phyloP scores from a whole-genome alignment of 169 alveolate genomes.

The Theileria annulata region DNA sequence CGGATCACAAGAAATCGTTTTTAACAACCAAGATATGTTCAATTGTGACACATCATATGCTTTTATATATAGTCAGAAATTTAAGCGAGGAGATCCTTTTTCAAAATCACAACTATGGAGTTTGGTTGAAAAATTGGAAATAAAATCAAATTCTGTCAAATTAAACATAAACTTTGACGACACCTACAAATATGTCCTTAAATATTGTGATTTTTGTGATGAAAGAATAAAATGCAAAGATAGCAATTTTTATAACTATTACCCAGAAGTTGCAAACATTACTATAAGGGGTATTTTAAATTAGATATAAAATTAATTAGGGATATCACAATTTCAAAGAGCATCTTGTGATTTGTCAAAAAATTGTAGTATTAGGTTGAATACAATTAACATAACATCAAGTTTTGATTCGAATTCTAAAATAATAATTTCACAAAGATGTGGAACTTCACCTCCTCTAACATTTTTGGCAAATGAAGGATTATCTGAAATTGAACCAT shows the following conservation, averaged over 20 bases:
- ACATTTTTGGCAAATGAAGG: not conserved
- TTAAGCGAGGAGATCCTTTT: not conserved
- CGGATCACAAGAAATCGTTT: not conserved
- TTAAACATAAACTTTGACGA: not conserved
- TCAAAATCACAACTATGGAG: not conserved
- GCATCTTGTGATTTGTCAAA: conserved; percentile 5
- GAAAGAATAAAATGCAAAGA: conserved; percentile 5
- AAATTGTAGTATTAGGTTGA: not conserved
- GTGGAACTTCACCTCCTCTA: conserved; percentile 1
- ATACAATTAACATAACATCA: not conserved
- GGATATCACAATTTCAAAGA: not conserved
- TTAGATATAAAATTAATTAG: not conserved
- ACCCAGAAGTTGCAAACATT: conserved; percentile 3
- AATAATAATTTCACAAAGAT: not conserved
- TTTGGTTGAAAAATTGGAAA: not conserved
- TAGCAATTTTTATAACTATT: not conserved
- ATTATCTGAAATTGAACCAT: not conserved
- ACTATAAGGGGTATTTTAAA: conserved; percentile 1
- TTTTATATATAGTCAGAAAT: not conserved
- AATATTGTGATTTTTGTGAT: conserved; percentile 7
- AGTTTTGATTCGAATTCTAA: not conserved
- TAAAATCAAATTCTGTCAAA: not conserved
- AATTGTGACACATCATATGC: not conserved
- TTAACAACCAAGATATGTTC: not conserved
- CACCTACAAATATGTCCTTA: not conserved